Base-by-base conservation (phyloP, 2,329 filamentous ascomycete species). In the Epicoccum nigrum region DNA sequence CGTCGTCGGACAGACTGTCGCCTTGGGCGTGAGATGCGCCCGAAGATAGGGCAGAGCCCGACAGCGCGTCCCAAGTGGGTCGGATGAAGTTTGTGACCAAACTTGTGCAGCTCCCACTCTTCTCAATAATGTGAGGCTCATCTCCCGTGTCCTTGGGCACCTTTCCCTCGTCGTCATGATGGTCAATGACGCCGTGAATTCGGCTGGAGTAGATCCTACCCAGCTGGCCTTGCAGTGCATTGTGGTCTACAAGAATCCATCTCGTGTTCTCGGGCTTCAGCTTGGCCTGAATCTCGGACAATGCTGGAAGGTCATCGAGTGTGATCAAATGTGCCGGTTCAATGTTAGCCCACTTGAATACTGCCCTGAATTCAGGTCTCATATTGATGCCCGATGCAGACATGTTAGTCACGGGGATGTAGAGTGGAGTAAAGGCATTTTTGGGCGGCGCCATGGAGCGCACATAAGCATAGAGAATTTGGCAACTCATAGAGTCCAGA, bases 181-280 rank as follows among this genome's bases (percentile, higher is more conserved):
- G 90, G 71, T 94, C 90, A 45, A 94, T 82, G 57, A 86, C 86
- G 4, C 86, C 88, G 4, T 79, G 73, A 0, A 92, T 81, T 7
- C 77, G 75, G 4, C 66, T 54, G 0, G 74, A 73, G 64, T 84
- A 89, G 13, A 77, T 71, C 30, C 69, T 72, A 13, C 79, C 82
- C 13, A 93, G 75, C 12, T 73, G 63, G 0, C 88, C 88, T 5
- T 87, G 86, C 39, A 90, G 76, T 1, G 78, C 80, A 67, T 94
- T 94, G 77, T 94, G 90, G 73, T 94, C 90, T 4, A 94, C 88
- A 1, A 94, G 77, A 15, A 90, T 74, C 88, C 88, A 92, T 41
- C 76, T 77, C 1, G 87, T 87, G 38, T 84, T 81, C 20, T 81
- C 77, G 0, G 83, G 77, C 0, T 70, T 62, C 9, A 88, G 67